Conservation (phyloP, 352 stramenopile species). For the Lagenidium giganteum region DNA sequence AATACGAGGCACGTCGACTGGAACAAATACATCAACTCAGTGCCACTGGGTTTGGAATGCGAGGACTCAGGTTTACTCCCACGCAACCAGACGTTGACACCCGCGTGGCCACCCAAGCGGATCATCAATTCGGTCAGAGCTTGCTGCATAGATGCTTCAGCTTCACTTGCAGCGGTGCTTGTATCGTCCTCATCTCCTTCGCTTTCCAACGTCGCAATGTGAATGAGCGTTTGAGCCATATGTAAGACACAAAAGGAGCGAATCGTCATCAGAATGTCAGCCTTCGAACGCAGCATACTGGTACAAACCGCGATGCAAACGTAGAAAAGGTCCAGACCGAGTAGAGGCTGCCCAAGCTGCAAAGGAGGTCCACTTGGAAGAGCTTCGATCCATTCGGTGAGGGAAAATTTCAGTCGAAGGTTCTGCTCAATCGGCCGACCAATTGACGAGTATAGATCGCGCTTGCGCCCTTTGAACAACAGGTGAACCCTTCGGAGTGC, state of each 20-base stretch:
- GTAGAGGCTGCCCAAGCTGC: conserved; percentile 50
- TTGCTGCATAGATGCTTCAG: conserved; percentile 31
- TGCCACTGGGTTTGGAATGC: conserved; percentile 31
- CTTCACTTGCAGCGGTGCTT: conserved; percentile 18
- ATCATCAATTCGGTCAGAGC: conserved; percentile 51
- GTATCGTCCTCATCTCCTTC: conserved; percentile 55
- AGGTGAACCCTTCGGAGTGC: conserved; percentile 47
- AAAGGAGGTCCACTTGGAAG: conserved; percentile 41
- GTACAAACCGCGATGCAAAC: conserved; percentile 70
- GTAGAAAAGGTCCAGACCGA: conserved; percentile 76
- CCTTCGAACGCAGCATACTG: conserved; percentile 70
- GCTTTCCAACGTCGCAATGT: conserved; percentile 41
- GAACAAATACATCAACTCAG: conserved; percentile 63
- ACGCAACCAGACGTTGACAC: conserved; percentile 24
- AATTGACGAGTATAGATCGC: conserved; percentile 47
- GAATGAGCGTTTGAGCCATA: conserved; percentile 74
- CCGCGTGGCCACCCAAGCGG: conserved; percentile 32
- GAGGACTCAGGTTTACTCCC: conserved; percentile 14
- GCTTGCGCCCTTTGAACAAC: conserved; percentile 47
- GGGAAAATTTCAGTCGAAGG: conserved; percentile 33
- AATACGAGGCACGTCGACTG: conserved; percentile 68
- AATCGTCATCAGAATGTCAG: conserved; percentile 76
- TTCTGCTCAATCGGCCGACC: conserved; percentile 40
- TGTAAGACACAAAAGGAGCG: conserved; percentile 71
- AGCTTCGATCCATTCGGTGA: conserved; percentile 45